phyloP scores from a whole-genome alignment of 2,329 filamentous ascomycete genomes.

The Plectosphaerella sp. region DNA sequence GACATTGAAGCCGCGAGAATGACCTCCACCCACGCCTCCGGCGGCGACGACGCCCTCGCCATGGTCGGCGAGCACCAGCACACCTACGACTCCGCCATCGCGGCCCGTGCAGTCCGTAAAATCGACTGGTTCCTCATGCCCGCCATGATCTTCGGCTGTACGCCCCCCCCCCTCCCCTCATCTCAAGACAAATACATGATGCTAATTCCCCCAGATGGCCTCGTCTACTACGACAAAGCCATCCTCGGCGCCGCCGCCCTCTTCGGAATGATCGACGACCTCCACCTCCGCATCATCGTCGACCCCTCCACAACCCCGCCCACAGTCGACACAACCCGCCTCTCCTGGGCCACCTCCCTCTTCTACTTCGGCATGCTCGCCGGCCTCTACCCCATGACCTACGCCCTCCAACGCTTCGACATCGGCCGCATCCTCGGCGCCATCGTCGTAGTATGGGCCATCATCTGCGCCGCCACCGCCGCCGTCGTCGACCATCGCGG shows the following conservation, averaged over 20 bases:
- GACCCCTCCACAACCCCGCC: conserved; percentile 39
- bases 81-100: conserved; percentile 48
- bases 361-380: conserved; percentile 80
- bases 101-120: conserved; percentile 56
- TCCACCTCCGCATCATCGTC: conserved; percentile 51
- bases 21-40: neutral
- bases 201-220: conserved; percentile 32
- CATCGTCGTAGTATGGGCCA: conserved; percentile 62
- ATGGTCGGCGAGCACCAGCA: conserved; percentile 55
- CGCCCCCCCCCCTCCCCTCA: neutral
- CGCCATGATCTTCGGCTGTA: conserved; percentile 54
- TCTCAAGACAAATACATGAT: too few species aligned
- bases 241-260: conserved; percentile 69
- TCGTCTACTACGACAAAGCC: conserved; percentile 51
- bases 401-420: conserved; percentile 63
- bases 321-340: conserved; percentile 59
- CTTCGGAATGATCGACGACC: conserved; percentile 71
- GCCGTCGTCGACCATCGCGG: conserved; percentile 60
- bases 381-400: conserved; percentile 70
- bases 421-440: conserved; percentile 59
- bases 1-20: conserved; percentile 1
- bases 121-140: conserved; percentile 66
- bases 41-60: conserved; percentile 46
- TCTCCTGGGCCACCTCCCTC: conserved; percentile 73
- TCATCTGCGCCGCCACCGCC: conserved; percentile 64